Evolutionary conservation across 1,284 basidiomycete species (phyloP).

Genomic region (Cryptococcus sp.): DNA sequence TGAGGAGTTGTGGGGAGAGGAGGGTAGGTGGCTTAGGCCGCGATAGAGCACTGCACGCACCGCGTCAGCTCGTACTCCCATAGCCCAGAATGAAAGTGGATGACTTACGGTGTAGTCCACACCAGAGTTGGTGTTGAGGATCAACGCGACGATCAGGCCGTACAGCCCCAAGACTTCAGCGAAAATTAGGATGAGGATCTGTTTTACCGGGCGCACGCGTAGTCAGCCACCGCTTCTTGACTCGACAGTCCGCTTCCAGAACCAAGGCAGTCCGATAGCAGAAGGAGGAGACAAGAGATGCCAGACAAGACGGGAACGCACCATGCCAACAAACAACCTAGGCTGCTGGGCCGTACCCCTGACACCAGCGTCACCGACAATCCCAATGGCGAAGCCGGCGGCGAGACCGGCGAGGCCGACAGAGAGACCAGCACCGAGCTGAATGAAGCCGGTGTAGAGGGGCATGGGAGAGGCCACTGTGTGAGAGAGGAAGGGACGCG

Average conservation of each 20-base stretch:
- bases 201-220: background rate
- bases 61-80: background rate
- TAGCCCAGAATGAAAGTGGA: background rate
- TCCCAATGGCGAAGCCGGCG: slow-evolving; percentile 87
- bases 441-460: slow-evolving; percentile 79
- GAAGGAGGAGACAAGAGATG: background rate
- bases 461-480: slow-evolving; percentile 56
- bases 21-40: background rate
- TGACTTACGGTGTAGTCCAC: slow-evolving; percentile 34
- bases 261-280: background rate
- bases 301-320: slow-evolving; percentile 14
- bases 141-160: slow-evolving; percentile 57
- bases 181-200: slow-evolving; percentile 88
- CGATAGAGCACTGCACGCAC: background rate
- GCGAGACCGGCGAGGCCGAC: slow-evolving; percentile 85
- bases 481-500: background rate
- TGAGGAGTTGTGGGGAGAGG: too few species aligned
- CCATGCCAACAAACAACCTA: slow-evolving; percentile 75
- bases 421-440: slow-evolving; percentile 82
- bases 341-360: slow-evolving; percentile 88
- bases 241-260: background rate
- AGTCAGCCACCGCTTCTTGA: background rate
- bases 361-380: slow-evolving; percentile 94
- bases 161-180: slow-evolving; percentile 77
- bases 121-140: slow-evolving; percentile 55